phyloP scores from a whole-genome alignment of 805 yeast genomes.

The Sugiyamaella americana region DNA sequence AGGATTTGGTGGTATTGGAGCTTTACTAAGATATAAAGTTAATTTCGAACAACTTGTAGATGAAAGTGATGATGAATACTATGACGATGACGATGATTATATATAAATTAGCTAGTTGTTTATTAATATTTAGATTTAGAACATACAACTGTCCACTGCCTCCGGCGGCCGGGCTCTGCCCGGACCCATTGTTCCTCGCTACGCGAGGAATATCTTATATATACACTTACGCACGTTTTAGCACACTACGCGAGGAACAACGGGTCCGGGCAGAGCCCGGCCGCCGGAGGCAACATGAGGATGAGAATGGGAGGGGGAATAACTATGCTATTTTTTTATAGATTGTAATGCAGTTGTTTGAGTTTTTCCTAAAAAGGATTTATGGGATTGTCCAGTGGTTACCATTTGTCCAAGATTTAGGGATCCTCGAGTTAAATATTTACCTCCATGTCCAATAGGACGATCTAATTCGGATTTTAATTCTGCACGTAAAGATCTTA shows the following conservation, averaged over 20 bases:
- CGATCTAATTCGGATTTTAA: constrained; percentile 45
- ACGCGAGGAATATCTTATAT: too few relatives aligned
- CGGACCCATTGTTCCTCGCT: too few relatives aligned
- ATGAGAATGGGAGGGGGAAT: background rate
- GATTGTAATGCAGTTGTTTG: constrained; percentile 58
- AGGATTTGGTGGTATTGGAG: constrained; percentile 99
- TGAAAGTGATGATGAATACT: constrained; percentile 84
- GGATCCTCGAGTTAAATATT: constrained; percentile 63
- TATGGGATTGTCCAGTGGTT: constrained; percentile 60
- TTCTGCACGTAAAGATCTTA: constrained; percentile 43
- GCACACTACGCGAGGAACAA: background rate
- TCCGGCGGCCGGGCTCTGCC: too few relatives aligned
- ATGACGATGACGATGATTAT: constrained; percentile 34
- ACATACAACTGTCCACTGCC: too few relatives aligned
- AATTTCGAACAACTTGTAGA: constrained; percentile 93
- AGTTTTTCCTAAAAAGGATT: constrained; percentile 62
- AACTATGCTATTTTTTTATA: constrained; percentile 8
- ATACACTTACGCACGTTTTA: background rate
- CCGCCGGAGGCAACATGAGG: background rate
- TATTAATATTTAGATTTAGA: background rate
- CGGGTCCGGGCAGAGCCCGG: background rate
- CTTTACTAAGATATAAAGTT: constrained; percentile 89
- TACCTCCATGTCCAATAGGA: constrained; percentile 58
- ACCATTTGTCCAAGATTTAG: constrained; percentile 72
- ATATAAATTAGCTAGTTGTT: background rate